These are phyloP conservation scores for Suillus cothurnatus DNA, from an alignment of 768 basidiomycete genomes.

Conservation along the genomic window DNA sequence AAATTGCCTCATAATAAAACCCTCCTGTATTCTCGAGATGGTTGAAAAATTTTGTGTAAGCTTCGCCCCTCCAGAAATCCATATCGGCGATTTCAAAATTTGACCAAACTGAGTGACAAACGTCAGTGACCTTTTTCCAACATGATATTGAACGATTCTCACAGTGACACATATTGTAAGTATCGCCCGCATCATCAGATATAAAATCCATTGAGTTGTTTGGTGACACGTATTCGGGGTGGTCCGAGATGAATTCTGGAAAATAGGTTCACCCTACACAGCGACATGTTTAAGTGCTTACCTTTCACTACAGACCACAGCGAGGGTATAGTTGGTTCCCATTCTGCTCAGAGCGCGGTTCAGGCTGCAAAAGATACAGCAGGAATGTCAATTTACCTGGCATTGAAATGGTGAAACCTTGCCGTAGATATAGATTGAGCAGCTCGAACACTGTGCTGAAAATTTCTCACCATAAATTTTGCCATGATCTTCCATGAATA, in stretches of 20 bases:
- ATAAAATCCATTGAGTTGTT: slow-evolving; percentile 66
- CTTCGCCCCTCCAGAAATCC: slow-evolving; percentile 82
- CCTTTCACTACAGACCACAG: slow-evolving; percentile 63
- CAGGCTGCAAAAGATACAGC: not conserved
- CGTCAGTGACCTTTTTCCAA: not conserved
- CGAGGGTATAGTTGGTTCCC: slow-evolving; percentile 60
- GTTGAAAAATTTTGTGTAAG: slow-evolving; percentile 83
- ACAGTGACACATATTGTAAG: slow-evolving; percentile 70
- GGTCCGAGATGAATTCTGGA: slow-evolving; percentile 55
- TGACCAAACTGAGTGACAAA: slow-evolving; percentile 69
- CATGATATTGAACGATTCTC: slow-evolving; percentile 19
- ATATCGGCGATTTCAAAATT: slow-evolving; percentile 92
- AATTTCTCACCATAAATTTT: slow-evolving; percentile 48
- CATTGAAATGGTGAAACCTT: slow-evolving; percentile 65
- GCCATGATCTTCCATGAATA: slow-evolving; percentile 56
- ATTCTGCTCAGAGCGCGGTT: slow-evolving; percentile 39
- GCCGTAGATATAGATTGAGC: not conserved
- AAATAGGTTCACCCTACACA: slow-evolving; percentile 37
- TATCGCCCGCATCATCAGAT: slow-evolving; percentile 65
- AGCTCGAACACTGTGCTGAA: not conserved
- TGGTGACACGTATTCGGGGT: slow-evolving; percentile 57
- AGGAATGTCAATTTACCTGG: slow-evolving; percentile 24
- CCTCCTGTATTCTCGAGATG: slow-evolving; percentile 79
- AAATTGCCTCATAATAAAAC: slow-evolving; percentile 81
- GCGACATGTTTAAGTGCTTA: slow-evolving; percentile 38